A percentile compares a stretch with the other conserved stretches of the same genome.
These are phyloP conservation scores for Laburnicola sp. DNA, from an alignment of 2,329 filamentous ascomycete genomes.

Conservation along the genomic window DNA sequence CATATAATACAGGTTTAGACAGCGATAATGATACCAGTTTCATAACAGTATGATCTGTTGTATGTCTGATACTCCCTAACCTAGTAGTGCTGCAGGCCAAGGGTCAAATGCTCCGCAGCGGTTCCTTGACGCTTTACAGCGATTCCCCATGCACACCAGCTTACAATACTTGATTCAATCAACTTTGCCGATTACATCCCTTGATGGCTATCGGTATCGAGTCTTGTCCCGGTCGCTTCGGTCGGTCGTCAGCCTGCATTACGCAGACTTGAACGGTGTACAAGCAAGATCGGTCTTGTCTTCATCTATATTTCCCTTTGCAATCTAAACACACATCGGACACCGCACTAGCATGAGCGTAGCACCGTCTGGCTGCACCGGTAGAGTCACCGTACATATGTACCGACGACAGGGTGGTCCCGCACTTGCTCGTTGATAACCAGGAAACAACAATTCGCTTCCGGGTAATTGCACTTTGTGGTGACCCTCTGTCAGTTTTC, in stretches of 20 bases:
- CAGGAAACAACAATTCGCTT: slow-evolving; percentile 1
- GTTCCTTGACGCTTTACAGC: no score
- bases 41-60: background rate
- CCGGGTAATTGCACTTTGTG: slow-evolving; percentile 4
- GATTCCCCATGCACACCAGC: no score
- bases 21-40: slow-evolving; percentile 3
- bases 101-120: no score
- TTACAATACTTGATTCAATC: no score
- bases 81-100: background rate
- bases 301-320: background rate
- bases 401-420: slow-evolving; percentile 1
- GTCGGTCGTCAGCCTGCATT: slow-evolving; percentile 5
- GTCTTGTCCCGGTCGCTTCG: background rate
- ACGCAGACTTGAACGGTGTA: background rate
- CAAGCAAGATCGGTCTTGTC: background rate
- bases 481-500: background rate
- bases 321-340: background rate
- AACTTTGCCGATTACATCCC: background rate
- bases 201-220: background rate
- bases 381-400: background rate
- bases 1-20: slow-evolving; percentile 21
- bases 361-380: background rate
- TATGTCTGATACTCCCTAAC: background rate
- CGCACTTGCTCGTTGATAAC: background rate
- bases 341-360: background rate